Percentiles rank a stretch among this genome's conserved stretches.
Conservation (phyloP, 495 filamentous ascomycete species). For the Apodospora peruviana region DNA sequence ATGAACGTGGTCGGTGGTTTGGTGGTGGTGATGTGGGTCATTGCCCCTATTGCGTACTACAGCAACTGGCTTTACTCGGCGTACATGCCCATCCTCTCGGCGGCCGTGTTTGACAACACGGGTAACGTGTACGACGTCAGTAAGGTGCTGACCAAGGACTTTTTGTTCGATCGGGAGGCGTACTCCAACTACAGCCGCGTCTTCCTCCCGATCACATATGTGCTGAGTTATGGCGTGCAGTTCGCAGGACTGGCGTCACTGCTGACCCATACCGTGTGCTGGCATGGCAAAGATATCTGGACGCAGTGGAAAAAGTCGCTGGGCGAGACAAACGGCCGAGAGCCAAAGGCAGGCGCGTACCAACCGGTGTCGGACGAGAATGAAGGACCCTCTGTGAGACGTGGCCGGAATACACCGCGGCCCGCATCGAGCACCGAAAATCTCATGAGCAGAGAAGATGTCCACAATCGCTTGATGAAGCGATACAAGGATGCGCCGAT, state of each 20-base stretch:
- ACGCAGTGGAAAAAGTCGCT: conserved; percentile 56
- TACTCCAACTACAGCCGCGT: conserved; percentile 74
- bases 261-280: conserved; percentile 63
- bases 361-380: conserved; percentile 32
- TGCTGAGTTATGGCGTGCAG: conserved; percentile 71
- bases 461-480: conserved; percentile 73
- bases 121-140: conserved; percentile 71
- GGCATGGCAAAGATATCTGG: conserved; percentile 74
- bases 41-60: conserved; percentile 79
- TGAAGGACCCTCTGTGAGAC: conserved; percentile 6
- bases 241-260: conserved; percentile 73
- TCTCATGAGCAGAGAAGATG: conserved; percentile 61
- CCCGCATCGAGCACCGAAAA: conserved; percentile 46
- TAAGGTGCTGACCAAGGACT: conserved; percentile 66
- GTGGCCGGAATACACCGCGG: conserved; percentile 11
- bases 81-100: conserved; percentile 74
- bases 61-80: conserved; percentile 68
- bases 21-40: conserved; percentile 82
- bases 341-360: conserved; percentile 35
- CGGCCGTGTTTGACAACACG: conserved; percentile 75
- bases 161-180: conserved; percentile 61
- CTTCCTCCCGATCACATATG: conserved; percentile 78
- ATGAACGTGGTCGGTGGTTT: conserved; percentile 83
- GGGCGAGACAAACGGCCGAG: conserved; percentile 35
- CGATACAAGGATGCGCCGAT: conserved; percentile 70